Conservation (phyloP, 2,329 filamentous ascomycete genomes). For the Ceratocystis eucalypticola region DNA sequence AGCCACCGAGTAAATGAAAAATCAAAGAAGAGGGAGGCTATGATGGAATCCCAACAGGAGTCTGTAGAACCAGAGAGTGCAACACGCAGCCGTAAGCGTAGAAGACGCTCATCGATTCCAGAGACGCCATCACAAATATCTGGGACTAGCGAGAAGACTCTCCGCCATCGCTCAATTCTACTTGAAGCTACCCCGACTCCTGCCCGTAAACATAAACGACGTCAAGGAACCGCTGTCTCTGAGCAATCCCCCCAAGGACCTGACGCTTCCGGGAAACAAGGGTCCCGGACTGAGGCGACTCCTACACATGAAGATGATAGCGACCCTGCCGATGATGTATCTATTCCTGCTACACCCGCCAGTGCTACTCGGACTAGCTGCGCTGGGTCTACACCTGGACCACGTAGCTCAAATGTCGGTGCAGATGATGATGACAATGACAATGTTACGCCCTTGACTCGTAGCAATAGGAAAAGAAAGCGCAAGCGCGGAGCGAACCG, state of each 20-base stretch:
- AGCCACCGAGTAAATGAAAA: not conserved
- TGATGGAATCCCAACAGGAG: not conserved
- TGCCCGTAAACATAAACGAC: slow-evolving; percentile 7
- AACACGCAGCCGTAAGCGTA: not conserved
- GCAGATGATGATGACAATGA: not conserved
- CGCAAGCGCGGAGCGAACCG: slow-evolving; percentile 14
- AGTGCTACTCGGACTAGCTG: not conserved
- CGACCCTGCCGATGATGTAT: not conserved
- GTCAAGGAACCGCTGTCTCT: not conserved
- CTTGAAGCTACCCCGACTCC: slow-evolving; percentile 7
- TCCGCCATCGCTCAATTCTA: not conserved
- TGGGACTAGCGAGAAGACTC: not conserved
- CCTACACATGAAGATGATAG: not conserved
- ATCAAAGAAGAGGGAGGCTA: not conserved
- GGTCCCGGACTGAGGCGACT: not conserved
- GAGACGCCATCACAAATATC: not conserved
- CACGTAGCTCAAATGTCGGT: not conserved
- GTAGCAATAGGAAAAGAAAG: slow-evolving; percentile 11
- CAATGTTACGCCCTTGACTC: not conserved
- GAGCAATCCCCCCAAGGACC: not conserved
- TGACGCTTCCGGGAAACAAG: not conserved
- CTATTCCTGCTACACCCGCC: not conserved
- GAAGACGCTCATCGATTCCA: not conserved
- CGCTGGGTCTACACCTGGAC: not conserved
- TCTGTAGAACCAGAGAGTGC: not conserved